Evolutionary conservation across 2,329 filamentous ascomycete species (phyloP).

Genomic region (Nannizziopsis arthrosporioides): DNA sequence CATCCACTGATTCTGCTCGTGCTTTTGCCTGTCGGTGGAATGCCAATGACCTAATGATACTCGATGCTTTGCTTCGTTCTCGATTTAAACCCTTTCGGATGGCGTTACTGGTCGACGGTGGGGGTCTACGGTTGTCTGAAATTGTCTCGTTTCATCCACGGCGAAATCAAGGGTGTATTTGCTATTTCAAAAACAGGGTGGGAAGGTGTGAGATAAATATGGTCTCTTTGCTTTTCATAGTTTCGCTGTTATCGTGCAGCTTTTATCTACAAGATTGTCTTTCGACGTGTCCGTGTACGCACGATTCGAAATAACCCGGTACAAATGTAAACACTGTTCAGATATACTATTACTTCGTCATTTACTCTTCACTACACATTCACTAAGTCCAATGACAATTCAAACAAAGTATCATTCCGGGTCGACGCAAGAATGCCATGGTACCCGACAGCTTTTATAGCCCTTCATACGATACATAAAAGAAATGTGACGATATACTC

Average conservation of each 20-base stretch:
- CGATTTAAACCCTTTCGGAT: background rate
- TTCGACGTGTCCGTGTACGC: too few relatives aligned
- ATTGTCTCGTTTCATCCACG: background rate
- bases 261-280: too few relatives aligned
- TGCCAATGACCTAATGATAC: slow-evolving; percentile 2
- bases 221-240: background rate
- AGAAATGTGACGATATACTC: too few relatives aligned
- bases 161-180: slow-evolving; percentile 6
- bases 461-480: too few relatives aligned
- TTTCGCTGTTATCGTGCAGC: background rate
- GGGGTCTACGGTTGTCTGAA: background rate
- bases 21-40: background rate
- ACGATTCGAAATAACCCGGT: too few relatives aligned
- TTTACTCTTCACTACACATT: too few relatives aligned
- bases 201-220: background rate
- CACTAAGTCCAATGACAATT: too few relatives aligned
- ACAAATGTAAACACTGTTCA: too few relatives aligned
- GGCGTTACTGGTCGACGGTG: slow-evolving; percentile 6
- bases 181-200: background rate
- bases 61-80: slow-evolving; percentile 2
- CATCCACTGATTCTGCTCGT: background rate
- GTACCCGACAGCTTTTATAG: too few relatives aligned
- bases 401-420: too few relatives aligned
- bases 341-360: too few relatives aligned
- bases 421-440: too few relatives aligned